phyloP scores from a whole-genome alignment of 2,329 filamentous ascomycete species.

The Pseudonectria foliicola region DNA sequence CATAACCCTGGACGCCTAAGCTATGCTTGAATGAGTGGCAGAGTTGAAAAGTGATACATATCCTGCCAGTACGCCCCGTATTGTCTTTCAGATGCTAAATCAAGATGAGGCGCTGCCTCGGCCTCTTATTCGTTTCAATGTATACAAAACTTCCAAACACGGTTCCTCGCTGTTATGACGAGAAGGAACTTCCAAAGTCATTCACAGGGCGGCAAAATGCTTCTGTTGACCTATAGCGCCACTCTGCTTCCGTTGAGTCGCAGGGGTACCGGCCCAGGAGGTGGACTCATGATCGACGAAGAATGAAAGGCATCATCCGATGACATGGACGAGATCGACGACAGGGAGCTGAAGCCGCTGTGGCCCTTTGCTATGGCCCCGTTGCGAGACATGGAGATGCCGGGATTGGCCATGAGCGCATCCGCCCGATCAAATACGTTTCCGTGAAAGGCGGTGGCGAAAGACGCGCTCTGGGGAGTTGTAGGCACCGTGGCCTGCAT shows the following conservation, averaged over 20 bases:
- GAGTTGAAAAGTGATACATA: no score
- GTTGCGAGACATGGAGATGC: constrained; percentile 49
- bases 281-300: constrained; percentile 24
- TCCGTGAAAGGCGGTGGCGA: constrained; percentile 47
- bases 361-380: constrained; percentile 38
- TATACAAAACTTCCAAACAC: no score
- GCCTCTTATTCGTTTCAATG: no score
- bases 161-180: no score
- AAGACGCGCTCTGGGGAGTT: constrained; percentile 53
- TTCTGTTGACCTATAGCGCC: constrained; percentile 24
- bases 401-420: constrained; percentile 49
- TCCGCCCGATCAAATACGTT: constrained; percentile 56
- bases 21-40: neutral
- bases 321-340: constrained; percentile 35
- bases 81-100: no score
- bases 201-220: no score
- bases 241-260: constrained; percentile 33
- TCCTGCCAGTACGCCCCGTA: no score
- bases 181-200: no score
- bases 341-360: constrained; percentile 32
- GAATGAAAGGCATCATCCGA: constrained; percentile 31
- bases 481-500: constrained; percentile 83
- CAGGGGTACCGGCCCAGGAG: constrained; percentile 25
- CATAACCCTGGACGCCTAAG: neutral
- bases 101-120: no score